A percentile compares a stretch with the other conserved stretches of the same genome.
Evolutionary conservation across 2,329 filamentous ascomycete genomes (phyloP).

Genomic region (Neonectria magnoliae): DNA sequence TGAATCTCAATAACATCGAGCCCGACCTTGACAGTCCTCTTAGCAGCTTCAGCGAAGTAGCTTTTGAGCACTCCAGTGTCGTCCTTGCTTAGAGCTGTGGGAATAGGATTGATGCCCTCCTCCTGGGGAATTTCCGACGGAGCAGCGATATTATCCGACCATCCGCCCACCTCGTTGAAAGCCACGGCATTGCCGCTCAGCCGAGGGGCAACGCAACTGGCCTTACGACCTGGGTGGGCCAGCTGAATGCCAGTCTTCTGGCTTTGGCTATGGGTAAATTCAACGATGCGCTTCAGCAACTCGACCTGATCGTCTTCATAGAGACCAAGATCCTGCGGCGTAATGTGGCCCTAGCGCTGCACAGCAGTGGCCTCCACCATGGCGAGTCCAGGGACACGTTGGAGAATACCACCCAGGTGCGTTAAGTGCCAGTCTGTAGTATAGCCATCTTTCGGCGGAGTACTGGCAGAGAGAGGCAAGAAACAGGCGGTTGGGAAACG

Average conservation of each 20-base stretch:
- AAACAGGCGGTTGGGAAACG: neutral
- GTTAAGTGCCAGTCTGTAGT: slow-evolving; percentile 76
- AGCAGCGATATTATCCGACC: slow-evolving; percentile 60
- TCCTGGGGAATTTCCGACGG: slow-evolving; percentile 62
- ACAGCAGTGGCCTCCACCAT: slow-evolving; percentile 77
- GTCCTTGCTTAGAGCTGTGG: slow-evolving; percentile 70
- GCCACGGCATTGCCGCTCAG: slow-evolving; percentile 61
- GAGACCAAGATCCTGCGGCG: slow-evolving; percentile 73
- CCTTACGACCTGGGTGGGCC: slow-evolving; percentile 77
- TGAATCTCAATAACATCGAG: slow-evolving; percentile 78
- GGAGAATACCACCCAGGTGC: slow-evolving; percentile 77
- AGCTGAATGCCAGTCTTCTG: slow-evolving; percentile 79
- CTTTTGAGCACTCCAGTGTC: slow-evolving; percentile 72
- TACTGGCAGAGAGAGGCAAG: neutral
- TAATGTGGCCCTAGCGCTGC: slow-evolving; percentile 74
- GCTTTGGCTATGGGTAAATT: slow-evolving; percentile 66
- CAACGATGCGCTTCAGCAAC: slow-evolving; percentile 64
- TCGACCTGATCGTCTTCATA: slow-evolving; percentile 78
- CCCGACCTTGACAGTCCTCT: slow-evolving; percentile 70
- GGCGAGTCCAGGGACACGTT: slow-evolving; percentile 71
- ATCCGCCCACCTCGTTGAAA: slow-evolving; percentile 58
- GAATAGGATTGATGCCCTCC: slow-evolving; percentile 62
- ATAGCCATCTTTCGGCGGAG: slow-evolving; percentile 58
- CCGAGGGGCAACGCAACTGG: slow-evolving; percentile 67
- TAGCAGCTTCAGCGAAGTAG: slow-evolving; percentile 64